Evolutionary conservation across 306 rosid species (phyloP).

Genomic region (Adenanthera pavonina): DNA sequence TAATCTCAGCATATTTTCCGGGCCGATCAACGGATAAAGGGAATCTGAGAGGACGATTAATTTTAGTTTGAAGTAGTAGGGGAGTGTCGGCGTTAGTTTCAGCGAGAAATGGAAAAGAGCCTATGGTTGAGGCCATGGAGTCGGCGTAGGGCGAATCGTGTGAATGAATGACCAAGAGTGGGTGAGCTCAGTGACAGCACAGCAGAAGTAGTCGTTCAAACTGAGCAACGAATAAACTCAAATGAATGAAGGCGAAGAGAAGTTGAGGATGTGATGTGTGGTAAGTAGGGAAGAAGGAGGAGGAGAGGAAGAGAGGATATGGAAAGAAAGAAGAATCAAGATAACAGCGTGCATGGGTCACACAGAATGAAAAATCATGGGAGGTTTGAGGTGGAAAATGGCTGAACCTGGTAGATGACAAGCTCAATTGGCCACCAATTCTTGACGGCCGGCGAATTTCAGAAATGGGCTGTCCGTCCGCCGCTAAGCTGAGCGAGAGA

Average conservation of each 20-base stretch:
- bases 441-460: background rate
- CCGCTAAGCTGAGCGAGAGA: background rate
- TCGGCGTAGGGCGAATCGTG: background rate
- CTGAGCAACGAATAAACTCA: constrained; percentile 22
- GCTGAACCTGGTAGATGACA: background rate
- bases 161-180: background rate
- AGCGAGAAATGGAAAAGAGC: constrained; percentile 54
- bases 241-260: background rate
- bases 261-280: background rate
- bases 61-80: constrained; percentile 44
- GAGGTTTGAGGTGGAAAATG: constrained; percentile 34
- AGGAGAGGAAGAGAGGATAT: background rate
- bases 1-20: constrained; percentile 11
- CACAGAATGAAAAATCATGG: background rate
- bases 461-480: background rate
- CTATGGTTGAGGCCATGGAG: constrained; percentile 59
- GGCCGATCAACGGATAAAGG: constrained; percentile 12
- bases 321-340: background rate
- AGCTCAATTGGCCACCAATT: no score
- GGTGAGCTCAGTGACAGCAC: background rate
- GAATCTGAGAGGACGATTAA: constrained; percentile 33
- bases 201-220: constrained; percentile 47
- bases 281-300: background rate
- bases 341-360: constrained; percentile 19
- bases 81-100: constrained; percentile 54